phyloP scores from a whole-genome alignment of 1,139 yeast species.

The Nakaseomyces nivariensis region DNA sequence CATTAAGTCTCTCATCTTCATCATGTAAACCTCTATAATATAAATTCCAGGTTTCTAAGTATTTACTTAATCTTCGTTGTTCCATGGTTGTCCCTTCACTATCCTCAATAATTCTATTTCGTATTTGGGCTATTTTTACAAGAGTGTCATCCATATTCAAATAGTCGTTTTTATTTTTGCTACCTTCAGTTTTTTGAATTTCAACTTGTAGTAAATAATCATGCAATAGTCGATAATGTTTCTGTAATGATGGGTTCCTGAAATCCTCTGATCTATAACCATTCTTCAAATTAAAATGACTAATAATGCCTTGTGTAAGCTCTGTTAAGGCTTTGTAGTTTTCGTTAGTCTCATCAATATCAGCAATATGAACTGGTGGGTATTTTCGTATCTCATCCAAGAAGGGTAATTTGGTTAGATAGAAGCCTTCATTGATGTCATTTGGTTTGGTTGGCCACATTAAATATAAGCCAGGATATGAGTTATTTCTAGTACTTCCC shows the following conservation, averaged over 20 bases:
- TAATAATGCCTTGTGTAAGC: conserved; percentile 34
- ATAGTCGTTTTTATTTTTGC: conserved; percentile 3
- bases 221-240: conserved; percentile 55
- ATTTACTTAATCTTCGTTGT: conserved; percentile 15
- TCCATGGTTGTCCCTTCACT: conserved; percentile 11
- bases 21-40: conserved; percentile 13
- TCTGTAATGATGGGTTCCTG: conserved; percentile 59
- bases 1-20: not conserved
- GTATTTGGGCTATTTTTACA: conserved; percentile 21
- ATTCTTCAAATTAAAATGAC: conserved; percentile 33
- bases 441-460: conserved; percentile 42
- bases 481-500: conserved; percentile 49
- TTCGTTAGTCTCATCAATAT: conserved; percentile 16
- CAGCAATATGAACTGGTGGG: conserved; percentile 28
- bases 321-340: conserved; percentile 29
- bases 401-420: conserved; percentile 52
- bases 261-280: conserved; percentile 52
- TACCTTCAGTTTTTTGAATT: conserved; percentile 21
- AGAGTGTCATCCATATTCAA: conserved; percentile 31
- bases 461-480: conserved; percentile 52
- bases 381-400: conserved; percentile 50
- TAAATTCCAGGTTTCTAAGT: conserved; percentile 22
- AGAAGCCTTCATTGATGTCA: conserved; percentile 43
- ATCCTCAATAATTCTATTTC: conserved; percentile 19
- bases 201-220: conserved; percentile 60